A percentile compares a stretch with the other conserved stretches of the same genome.
Evolutionary conservation across 768 basidiomycete species (phyloP).

Genomic region (Pholiota conissans): DNA sequence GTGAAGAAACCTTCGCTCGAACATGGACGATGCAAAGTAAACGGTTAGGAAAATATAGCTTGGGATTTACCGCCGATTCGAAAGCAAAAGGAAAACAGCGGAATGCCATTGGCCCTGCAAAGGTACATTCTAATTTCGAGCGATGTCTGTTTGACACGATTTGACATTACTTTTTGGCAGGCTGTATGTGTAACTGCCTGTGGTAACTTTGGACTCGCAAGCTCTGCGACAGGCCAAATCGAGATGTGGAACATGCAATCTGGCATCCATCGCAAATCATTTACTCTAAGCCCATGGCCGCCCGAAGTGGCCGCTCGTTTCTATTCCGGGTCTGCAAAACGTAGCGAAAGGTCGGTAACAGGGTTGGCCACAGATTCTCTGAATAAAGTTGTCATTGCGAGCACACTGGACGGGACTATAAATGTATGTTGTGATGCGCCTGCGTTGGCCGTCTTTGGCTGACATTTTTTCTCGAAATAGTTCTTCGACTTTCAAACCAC

Average conservation of each 20-base stretch:
- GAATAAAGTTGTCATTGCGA: slow-evolving; percentile 78
- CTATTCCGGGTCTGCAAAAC: slow-evolving; percentile 38
- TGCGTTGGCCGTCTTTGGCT: slow-evolving; percentile 1
- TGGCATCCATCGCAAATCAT: slow-evolving; percentile 80
- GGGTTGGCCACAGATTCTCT: slow-evolving; percentile 86
- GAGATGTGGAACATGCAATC: slow-evolving; percentile 98
- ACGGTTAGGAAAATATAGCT: slow-evolving; percentile 72
- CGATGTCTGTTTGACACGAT: too few species aligned
- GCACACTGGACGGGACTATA: slow-evolving; percentile 85
- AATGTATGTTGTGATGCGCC: slow-evolving; percentile 57
- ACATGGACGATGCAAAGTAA: slow-evolving; percentile 90
- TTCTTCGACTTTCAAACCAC: slow-evolving; percentile 97
- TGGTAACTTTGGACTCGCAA: slow-evolving; percentile 91
- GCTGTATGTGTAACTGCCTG: slow-evolving; percentile 90
- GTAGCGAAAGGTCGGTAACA: slow-evolving; percentile 60
- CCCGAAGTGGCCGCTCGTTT: slow-evolving; percentile 48
- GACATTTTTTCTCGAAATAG: slow-evolving; percentile 40
- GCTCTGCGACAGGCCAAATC: slow-evolving; percentile 78
- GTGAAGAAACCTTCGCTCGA: slow-evolving; percentile 78
- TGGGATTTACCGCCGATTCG: slow-evolving; percentile 54
- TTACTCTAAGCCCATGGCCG: slow-evolving; percentile 66
- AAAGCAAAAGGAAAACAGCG: slow-evolving; percentile 50
- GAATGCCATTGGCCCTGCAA: slow-evolving; percentile 58
- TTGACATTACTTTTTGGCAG: slow-evolving; percentile 33
- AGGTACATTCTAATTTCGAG: slow-evolving; percentile 52